phyloP scores from a whole-genome alignment of 345 rosid species.

The Rhodomyrtus tomentosa region DNA sequence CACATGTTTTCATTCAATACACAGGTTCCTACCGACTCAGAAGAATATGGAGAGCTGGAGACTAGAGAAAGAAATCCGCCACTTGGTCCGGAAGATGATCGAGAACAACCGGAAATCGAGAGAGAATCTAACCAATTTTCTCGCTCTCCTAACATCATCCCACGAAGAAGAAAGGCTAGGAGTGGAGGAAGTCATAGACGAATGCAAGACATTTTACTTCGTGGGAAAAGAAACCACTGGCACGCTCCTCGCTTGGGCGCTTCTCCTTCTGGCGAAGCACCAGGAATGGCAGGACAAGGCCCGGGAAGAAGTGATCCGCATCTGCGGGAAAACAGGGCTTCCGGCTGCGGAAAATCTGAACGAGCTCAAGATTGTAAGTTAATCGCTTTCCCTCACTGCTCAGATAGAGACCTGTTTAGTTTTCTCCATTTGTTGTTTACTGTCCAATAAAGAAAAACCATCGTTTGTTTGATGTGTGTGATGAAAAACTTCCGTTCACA shows the following conservation, averaged over 20 bases:
- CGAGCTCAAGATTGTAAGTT: constrained; percentile 58
- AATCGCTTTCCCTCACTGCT: neutral
- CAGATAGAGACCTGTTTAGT: neutral
- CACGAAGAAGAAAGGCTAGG: constrained; percentile 43
- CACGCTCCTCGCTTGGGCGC: constrained; percentile 50
- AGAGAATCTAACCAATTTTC: constrained; percentile 37
- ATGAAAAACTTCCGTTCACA: neutral
- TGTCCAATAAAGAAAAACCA: neutral
- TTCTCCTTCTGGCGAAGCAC: constrained; percentile 53
- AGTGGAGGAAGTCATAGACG: constrained; percentile 63
- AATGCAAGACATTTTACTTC: constrained; percentile 81
- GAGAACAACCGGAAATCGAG: constrained; percentile 14
- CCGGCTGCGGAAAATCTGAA: constrained; percentile 31
- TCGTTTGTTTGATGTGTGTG: neutral
- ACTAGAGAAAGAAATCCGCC: constrained; percentile 49
- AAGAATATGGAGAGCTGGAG: constrained; percentile 66
- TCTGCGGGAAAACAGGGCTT: constrained; percentile 18
- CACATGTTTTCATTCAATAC: neutral
- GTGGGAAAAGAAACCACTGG: constrained; percentile 82
- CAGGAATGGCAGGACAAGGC: constrained; percentile 79
- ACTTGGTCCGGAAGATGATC: constrained; percentile 41
- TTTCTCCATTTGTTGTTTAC: neutral
- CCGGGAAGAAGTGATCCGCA: constrained; percentile 48
- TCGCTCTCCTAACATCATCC: constrained; percentile 39
- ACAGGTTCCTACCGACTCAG: constrained; percentile 64